Evolutionary conservation across 2,329 filamentous ascomycete species (phyloP), one percentile per base, ranked within the genome.

Genomic region (Neonectria neomacrospora): DNA sequence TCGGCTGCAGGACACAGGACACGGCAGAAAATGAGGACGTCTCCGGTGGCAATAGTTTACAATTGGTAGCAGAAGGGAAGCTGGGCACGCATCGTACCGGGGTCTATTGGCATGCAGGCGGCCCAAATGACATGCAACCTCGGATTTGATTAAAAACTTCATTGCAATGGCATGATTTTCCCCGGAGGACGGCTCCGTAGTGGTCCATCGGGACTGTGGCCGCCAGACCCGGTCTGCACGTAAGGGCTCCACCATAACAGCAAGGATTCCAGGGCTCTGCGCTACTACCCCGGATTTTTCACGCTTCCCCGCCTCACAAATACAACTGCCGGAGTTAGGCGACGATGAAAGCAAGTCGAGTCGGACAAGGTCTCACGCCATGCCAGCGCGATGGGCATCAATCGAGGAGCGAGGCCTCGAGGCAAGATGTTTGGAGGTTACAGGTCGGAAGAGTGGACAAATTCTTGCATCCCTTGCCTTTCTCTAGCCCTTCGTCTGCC

Each of bases 231-330:
- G 53, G 26, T n/a, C 30, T 53, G 47, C 22, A 23, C 34, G 28
- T 9, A 47, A 41, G 53, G 63, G 58, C 68, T 70, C 71, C 71
- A 71, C 71, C 48, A 59, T 57, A 48, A 48, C 50, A 61, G 68
- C 68, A 64, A 67, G 61, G 58, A 41, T 61, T 64, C 67, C 58
- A 26, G 54, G 47, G 47, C 47, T 58, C 47, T 59, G 61, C 66
- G 61, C 58, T 71, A 66, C 65, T 73, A 72, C 71, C 71, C 71
- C 71, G 67, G 71, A 73, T 73, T 73, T 73, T 73, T 68, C 55
- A 64, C 71, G 62, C 57, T 66, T 41, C 60, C 55, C 45, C 56
- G 64, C 54, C 39, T 39, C 50, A 57, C 37, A 44, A 54, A 30
- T 44, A 61, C 54, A 70, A 67, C 63, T 73, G 61, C 68, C 65